Base-by-base conservation (phyloP, 352 stramenopile genomes). In the Elongisporangium anandrum region DNA sequence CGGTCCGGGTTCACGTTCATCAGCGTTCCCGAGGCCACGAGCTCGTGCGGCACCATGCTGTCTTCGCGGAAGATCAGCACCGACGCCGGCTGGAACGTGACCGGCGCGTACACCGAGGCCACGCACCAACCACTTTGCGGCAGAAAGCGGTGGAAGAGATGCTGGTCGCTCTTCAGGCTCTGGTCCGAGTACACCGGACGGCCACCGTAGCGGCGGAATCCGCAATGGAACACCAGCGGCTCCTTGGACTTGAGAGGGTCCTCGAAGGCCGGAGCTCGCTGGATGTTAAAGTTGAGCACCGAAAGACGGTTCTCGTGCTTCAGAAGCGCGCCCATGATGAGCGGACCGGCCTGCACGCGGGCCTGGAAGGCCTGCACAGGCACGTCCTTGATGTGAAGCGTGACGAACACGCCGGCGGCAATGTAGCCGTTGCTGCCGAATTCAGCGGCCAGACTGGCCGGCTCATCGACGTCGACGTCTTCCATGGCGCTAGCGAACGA, bases 131-230 rank as follows among this genome's bases (percentile, higher is more conserved):
- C 87, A 22, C 65, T 75, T 45, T 89, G 83, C 34, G 94, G 95
- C 67, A 99, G 72, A 81, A 98, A 99, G 24, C 97, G 87, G 77
- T 99, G 92, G 72, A 99, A 99, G 64, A 99, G 96, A 74, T 99
- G 95, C 75, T 99, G 99, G 77, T 99, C 96, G 73, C 95, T 98
- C 67, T 99, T 99, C 20, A 99, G 77, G 60, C 97, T 99, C 70
- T 98, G 86, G 69, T 99, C 94, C 24, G 89, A 98, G 77, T 99
- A 99, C 23, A 99, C 75, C 0, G 98, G 97, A 55, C 87, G 86
- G 22, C 79, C 87, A 5, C 86, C 77, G 75, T 97, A 98, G 23
- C 89, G 94, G 22, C 97, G 88, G 87, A 99, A 99, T 20, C 97
- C 97, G 60, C 92, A 98, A 73, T 98, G 92, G 67, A 99, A 98